Percentiles rank a stretch among this genome's conserved stretches.
Conservation (phyloP, 441 rosid species). For the Populus hybrid region DNA sequence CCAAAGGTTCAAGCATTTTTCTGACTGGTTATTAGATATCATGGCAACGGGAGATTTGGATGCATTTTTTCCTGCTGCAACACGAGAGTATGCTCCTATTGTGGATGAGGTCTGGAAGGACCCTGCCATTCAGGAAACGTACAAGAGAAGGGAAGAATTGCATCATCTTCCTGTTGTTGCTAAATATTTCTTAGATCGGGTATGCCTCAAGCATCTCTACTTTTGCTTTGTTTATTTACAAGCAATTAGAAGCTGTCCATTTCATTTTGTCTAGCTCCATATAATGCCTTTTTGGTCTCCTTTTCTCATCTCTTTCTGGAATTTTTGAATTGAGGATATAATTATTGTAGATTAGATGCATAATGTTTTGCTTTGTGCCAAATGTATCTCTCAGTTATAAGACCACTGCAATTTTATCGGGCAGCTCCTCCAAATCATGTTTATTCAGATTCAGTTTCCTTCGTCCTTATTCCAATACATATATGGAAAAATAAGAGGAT, state of each 20-base stretch:
- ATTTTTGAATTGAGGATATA: not conserved
- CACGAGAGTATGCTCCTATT: constrained; percentile 90
- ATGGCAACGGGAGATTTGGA: constrained; percentile 92
- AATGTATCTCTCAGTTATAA: not conserved
- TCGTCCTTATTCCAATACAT: not conserved
- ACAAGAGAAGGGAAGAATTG: constrained; percentile 73
- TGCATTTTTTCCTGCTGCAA: constrained; percentile 94
- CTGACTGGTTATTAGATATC: constrained; percentile 93
- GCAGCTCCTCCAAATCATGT: not conserved
- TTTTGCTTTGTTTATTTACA: not conserved
- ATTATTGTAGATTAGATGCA: not conserved
- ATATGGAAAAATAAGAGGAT: not conserved
- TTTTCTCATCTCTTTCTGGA: not conserved
- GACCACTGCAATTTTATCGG: not conserved
- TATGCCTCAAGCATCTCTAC: constrained; percentile 19
- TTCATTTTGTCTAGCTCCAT: not conserved
- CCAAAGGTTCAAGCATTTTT: constrained; percentile 80
- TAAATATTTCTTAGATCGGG: constrained; percentile 80
- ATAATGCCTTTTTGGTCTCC: not conserved
- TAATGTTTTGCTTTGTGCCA: not conserved
- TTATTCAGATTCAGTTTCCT: not conserved
- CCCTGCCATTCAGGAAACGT: constrained; percentile 85
- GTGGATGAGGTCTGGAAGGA: constrained; percentile 96
- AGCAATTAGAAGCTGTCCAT: not conserved
- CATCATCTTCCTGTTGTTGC: constrained; percentile 90